These are phyloP conservation scores for Neocatenulostroma microsporum DNA, from an alignment of 2,329 filamentous ascomycete species.

Conservation along the genomic window DNA sequence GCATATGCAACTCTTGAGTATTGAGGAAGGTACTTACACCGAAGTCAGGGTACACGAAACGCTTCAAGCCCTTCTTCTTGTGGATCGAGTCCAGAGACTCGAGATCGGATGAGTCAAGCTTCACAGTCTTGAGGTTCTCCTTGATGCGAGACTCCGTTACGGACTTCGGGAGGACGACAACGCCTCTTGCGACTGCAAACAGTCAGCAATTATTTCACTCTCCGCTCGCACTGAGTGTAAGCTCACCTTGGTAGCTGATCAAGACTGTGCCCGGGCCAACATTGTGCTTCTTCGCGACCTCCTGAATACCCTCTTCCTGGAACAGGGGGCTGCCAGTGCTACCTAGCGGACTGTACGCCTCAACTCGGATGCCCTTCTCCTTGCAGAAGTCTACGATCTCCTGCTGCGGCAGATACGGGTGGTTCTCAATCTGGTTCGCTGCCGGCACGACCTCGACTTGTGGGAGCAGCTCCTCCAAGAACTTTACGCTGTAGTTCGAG, in stretches of 20 bases:
- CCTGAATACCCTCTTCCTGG: conserved; percentile 39
- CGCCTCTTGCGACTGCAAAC: conserved; percentile 54
- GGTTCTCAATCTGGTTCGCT: conserved; percentile 55
- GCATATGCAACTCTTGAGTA: background rate
- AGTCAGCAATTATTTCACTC: conserved; percentile 10
- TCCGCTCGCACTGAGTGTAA: background rate
- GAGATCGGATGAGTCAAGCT: conserved; percentile 57
- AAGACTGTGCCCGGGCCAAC: conserved; percentile 50
- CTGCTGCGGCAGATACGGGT: conserved; percentile 62
- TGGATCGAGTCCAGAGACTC: conserved; percentile 41
- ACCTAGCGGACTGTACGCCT: conserved; percentile 55
- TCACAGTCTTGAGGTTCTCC: conserved; percentile 60
- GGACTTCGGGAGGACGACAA: conserved; percentile 66
- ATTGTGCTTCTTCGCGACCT: conserved; percentile 44
- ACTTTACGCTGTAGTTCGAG: conserved; percentile 43
- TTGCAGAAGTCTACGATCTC: conserved; percentile 63
- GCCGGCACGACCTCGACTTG: conserved; percentile 19
- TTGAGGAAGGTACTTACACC: conserved; percentile 27
- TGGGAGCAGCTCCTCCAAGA: conserved; percentile 42
- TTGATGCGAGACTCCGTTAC: conserved; percentile 61
- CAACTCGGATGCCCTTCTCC: conserved; percentile 60
- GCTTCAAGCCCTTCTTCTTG: conserved; percentile 40
- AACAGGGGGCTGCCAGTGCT: conserved; percentile 44
- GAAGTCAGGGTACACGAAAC: conserved; percentile 44
- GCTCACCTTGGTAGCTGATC: conserved; percentile 64